Evolutionary conservation across 2,329 filamentous ascomycete species (phyloP), one percentile per base, ranked within the genome.

Genomic region (Colletotrichum tabaci): DNA sequence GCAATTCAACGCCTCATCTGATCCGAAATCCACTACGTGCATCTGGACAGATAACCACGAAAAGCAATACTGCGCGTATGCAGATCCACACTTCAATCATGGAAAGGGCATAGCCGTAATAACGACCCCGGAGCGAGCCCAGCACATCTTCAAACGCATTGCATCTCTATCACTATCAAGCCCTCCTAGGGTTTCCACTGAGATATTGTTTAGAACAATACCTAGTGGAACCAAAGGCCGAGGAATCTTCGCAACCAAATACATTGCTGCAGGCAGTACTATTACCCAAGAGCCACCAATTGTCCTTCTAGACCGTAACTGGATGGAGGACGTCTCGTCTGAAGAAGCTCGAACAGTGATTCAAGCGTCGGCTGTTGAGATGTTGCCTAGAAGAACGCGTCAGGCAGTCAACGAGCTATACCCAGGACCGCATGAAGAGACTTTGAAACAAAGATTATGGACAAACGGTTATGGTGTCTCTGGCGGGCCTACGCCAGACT

Each of bases 41-140:
- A 26, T 49, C n/a, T 61, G 47, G 47, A 38, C 65, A 46, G 65
- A 47, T 16, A 47, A 49, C 18, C 65, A 61, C 9, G 13, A 53
- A 12, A 10, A 55, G 5, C n/a, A 47, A 18, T 61, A 67, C 15
- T 67, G 65, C 49, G 21, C 40, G 23, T 61, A 61, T 15, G 8
- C 38, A 15, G 49, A 56, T 40, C 65, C 57, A 2, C 40, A 49
- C 0, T 67, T 61, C 40, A 16, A 61, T 40, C 8, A 49, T 13
- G 65, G 49, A 40, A 67, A 61, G n/a, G 65, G 65, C 2, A 61
- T 67, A 10, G 18, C 49, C 15, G 26, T 61, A 4, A 61, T 67
- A 3, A 67, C 65, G 15, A 67, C 65, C 38, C 65, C 47, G 1
- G 65, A 61, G 40, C 57, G 57, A 10, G 49, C 56, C 4, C 26